Base-by-base conservation (phyloP, 345 rosid species). In the Pistacia atlantica region DNA sequence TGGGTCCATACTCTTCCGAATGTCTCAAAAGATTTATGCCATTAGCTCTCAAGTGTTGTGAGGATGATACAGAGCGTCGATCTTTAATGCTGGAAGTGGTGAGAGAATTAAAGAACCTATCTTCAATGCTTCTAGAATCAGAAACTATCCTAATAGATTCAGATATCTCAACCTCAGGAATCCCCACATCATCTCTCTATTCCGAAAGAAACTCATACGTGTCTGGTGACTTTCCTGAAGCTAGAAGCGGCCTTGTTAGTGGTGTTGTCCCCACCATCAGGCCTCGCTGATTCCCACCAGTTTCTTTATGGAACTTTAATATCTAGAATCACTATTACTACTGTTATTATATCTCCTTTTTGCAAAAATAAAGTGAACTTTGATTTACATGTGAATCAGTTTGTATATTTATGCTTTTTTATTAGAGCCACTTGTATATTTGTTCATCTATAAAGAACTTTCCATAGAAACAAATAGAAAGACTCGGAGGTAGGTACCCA, bases 71-170 rank as follows among this genome's bases (percentile, higher is more conserved):
- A 0, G 78, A 82, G 48, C 45, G 17, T 28, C 77, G 90, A 42
- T 90, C 85, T 20, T 31, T 81, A 51, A 88, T 88, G 88, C 59
- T 75, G 75, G 85, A 83, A 51, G 80, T 83, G 11, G 91, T 86
- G 33, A 77, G 90, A 72, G 88, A 88, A 81, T 75, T 86, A 17
- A 90, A 86, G 80, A 79, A 85, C 63, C 64, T 88, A 20, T 65
- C 74, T 52, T 56, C 31, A 12, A 17, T 74, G 83, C 38, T 88
- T 61, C 77, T 80, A 14, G 73, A 81, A 46, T 60, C 63, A 8
- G 78, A 76, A 22, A 61, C 61, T 49, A 61, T 62, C 33, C 33
- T 68, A 28, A 64, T 78, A 17, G 67, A 63, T 4, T 79, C 84
- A 11, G 71, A 76, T 17, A 22, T 69, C 0, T 77, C 81, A 16